Conservation (phyloP, 257 asterid species). For the Solanum sitiens region DNA sequence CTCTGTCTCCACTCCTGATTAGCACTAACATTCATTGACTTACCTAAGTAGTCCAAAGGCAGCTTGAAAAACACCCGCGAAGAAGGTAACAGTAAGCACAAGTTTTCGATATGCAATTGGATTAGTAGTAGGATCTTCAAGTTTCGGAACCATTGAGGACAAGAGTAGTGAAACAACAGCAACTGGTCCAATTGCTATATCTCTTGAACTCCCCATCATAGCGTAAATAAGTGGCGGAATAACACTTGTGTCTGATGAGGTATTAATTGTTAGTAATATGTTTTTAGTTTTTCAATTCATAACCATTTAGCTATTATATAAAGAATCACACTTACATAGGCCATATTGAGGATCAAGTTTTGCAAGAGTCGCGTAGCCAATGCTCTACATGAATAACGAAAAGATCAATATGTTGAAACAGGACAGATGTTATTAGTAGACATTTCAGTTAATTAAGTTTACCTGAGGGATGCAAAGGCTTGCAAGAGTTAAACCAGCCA, state of each 20-base stretch:
- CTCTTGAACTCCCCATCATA: conserved; percentile 33
- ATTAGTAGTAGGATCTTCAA: conserved; percentile 22
- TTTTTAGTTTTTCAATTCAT: background rate
- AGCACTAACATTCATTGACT: no score
- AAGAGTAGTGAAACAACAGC: conserved; percentile 34
- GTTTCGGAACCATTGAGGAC: conserved; percentile 20
- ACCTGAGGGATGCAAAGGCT: conserved; percentile 45
- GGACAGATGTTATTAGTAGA: background rate
- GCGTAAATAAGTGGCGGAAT: conserved; percentile 35
- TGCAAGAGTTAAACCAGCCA: conserved; percentile 39
- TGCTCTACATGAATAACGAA: conserved; percentile 9
- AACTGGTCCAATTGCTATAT: conserved; percentile 38
- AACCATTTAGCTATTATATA: background rate
- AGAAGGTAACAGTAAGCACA: conserved; percentile 61
- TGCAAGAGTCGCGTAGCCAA: conserved; percentile 33
- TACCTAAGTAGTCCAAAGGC: conserved; percentile 60
- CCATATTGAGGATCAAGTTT: conserved; percentile 38
- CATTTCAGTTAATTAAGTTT: background rate
- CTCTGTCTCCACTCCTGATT: no score
- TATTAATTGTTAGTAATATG: background rate
- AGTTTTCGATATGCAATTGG: conserved; percentile 45
- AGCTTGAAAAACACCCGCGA: conserved; percentile 55
- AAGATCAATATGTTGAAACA: background rate
- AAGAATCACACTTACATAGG: conserved; percentile 20
- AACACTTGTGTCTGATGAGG: conserved; percentile 23